Conservation (phyloP, 164 flowering plant species). For the Vitis labrusca region DNA sequence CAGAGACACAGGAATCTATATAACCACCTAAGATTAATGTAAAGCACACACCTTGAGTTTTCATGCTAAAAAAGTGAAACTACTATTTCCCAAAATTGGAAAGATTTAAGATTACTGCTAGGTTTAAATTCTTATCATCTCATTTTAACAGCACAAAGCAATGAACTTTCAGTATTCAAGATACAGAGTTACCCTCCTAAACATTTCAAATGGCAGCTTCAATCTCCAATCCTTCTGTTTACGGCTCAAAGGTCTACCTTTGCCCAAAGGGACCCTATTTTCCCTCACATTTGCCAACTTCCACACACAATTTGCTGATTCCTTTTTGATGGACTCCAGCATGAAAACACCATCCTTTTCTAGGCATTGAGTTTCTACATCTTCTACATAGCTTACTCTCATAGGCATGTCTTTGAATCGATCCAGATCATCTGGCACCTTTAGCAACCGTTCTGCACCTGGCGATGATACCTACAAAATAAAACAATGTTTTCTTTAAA, state of each 20-base stretch:
- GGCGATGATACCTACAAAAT: constrained; percentile 84
- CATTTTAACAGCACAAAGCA: not conserved
- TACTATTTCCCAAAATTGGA: too few relatives aligned
- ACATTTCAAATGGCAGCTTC: constrained; percentile 42
- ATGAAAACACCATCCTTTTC: constrained; percentile 56
- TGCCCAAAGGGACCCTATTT: constrained; percentile 61
- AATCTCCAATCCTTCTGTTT: constrained; percentile 87
- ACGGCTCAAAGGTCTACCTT: constrained; percentile 79
- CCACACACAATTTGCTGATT: constrained; percentile 66
- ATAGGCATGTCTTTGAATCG: constrained; percentile 83
- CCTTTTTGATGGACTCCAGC: constrained; percentile 62
- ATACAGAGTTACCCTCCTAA: constrained; percentile 61
- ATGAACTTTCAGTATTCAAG: constrained; percentile 34
- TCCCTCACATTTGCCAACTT: constrained; percentile 88
- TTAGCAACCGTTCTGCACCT: constrained; percentile 84
- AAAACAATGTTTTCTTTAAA: constrained; percentile 2
- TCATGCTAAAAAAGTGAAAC: too few relatives aligned
- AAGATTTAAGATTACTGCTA: not conserved
- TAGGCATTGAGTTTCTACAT: constrained; percentile 19
- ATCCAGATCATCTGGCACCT: constrained; percentile 75
- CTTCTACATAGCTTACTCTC: constrained; percentile 62
- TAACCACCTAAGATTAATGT: too few relatives aligned
- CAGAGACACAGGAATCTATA: too few relatives aligned
- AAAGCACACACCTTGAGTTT: too few relatives aligned
- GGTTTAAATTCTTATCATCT: too few relatives aligned